Percentiles rank a stretch among this genome's conserved stretches.
Conservation (phyloP, 768 basidiomycete species). For the Gyrodon lividus region DNA sequence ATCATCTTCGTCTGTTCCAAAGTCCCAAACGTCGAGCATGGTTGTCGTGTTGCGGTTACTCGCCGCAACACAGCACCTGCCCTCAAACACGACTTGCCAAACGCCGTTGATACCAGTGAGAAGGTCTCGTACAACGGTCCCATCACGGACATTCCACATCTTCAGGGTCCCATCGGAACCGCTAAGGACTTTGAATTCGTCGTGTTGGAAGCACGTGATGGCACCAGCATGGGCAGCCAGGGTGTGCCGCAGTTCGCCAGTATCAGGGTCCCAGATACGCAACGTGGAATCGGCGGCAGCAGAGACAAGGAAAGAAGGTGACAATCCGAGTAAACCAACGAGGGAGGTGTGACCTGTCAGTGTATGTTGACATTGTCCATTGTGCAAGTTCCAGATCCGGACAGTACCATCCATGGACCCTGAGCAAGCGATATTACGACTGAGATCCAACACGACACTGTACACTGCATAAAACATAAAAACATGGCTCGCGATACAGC, state of each 20-base stretch:
- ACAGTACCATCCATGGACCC: slow-evolving; percentile 99
- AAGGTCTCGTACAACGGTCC: slow-evolving; percentile 82
- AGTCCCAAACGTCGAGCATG: slow-evolving; percentile 89
- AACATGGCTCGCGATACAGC: not conserved
- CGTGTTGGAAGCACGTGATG: slow-evolving; percentile 99
- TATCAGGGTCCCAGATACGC: slow-evolving; percentile 90
- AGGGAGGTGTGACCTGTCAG: slow-evolving; percentile 92
- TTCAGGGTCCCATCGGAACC: slow-evolving; percentile 96
- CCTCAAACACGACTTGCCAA: slow-evolving; percentile 97
- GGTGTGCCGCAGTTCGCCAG: slow-evolving; percentile 75
- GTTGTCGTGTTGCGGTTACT: slow-evolving; percentile 78
- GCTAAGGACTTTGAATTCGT: slow-evolving; percentile 95
- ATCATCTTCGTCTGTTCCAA: slow-evolving; percentile 70
- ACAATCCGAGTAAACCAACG: slow-evolving; percentile 89
- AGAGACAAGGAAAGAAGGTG: slow-evolving; percentile 87
- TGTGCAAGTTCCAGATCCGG: slow-evolving; percentile 88
- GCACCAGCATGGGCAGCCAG: slow-evolving; percentile 92
- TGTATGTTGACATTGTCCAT: slow-evolving; percentile 75
- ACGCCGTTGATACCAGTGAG: slow-evolving; percentile 91
- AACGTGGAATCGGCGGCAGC: slow-evolving; percentile 96
- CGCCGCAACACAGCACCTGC: slow-evolving; percentile 92
- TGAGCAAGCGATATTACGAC: slow-evolving; percentile 88
- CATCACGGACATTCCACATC: slow-evolving; percentile 95
- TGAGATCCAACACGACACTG: slow-evolving; percentile 87
- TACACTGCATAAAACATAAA: slow-evolving; percentile 60